Evolutionary conservation across 805 yeast species (phyloP), one percentile per base, ranked within the genome.

Genomic region (Yarrowia osloensis): DNA sequence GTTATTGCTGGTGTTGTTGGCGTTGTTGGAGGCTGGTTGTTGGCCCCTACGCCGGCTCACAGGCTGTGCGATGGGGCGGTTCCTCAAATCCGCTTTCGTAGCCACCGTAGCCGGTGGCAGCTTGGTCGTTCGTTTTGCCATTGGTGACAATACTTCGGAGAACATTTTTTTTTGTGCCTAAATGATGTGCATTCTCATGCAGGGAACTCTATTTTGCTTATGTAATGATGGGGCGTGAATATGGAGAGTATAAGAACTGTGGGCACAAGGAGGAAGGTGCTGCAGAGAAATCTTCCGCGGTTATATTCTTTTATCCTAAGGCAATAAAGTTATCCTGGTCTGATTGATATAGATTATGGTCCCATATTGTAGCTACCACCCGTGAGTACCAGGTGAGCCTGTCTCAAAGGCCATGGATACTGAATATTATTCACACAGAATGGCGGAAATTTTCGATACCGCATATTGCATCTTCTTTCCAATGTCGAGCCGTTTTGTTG

Each of bases 21-120:
- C 21, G 29, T 13, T 47, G 28, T 13, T 50, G 8, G 40, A 6
- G 15, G 28, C 35, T n/a, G 42, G 42, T 21, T 35, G 19, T 13
- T 29, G 59, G 59, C 33, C 42, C 21, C n/a, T 54, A 12, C 62
- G 62, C n/a, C 62, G 29, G 35, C 62, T 54, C 21, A 54, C 62
- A 3, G 62, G 62, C 33, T 37, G 44, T 21, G 62, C 62, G 26
- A 54, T 54, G 17, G 62, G 62, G 3, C 62, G 62, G 46, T 54
- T 54, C 28, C 62, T 24, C 33, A 54, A 37, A 54, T 54, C 62
- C 46, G 62, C 62, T 26, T 54, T 54, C 6, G 62, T 54, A 28
- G 62, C 62, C 44, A 54, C 62, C 31, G 62, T 37, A 24, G 62
- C 35, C 19, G 62, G 62, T 24, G 62, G 62, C 62, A 54, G 46